Evolutionary conservation across 164 flowering plant species (phyloP).

Genomic region (Chimonanthus salicifolius): DNA sequence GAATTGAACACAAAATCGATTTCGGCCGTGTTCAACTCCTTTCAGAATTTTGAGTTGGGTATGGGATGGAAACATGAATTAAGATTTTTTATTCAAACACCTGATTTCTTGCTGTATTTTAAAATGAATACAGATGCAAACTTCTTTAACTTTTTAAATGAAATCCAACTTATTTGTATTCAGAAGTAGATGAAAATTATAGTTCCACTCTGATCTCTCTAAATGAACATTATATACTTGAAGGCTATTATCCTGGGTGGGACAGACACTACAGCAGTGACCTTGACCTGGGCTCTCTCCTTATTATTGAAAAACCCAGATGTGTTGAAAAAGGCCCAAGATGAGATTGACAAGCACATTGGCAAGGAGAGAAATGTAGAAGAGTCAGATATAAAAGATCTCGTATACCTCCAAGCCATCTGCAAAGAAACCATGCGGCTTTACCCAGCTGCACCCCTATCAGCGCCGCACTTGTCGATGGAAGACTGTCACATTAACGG

Average conservation of each 20-base stretch:
- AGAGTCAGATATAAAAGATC: neutral
- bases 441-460: slow-evolving; percentile 1
- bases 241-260: neutral
- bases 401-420: neutral
- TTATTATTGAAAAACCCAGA: neutral
- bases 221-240: neutral
- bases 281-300: slow-evolving; percentile 4
- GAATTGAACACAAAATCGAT: too few species aligned
- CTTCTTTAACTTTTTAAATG: too few species aligned
- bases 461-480: neutral
- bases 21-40: too few species aligned
- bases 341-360: slow-evolving; percentile 1
- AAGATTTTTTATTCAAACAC: too few species aligned
- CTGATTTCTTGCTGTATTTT: too few species aligned
- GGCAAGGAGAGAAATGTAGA: slow-evolving; percentile 9
- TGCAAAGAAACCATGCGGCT: neutral
- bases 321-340: slow-evolving; percentile 2
- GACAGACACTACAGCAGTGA: neutral
- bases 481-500: slow-evolving; percentile 1
- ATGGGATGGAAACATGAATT: too few species aligned
- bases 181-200: too few species aligned
- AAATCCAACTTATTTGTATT: too few species aligned
- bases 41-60: too few species aligned
- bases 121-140: too few species aligned
- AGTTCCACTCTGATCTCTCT: too few species aligned